A percentile compares a stretch with the other conserved stretches of the same genome.
phyloP scores from a whole-genome alignment of 2,329 filamentous ascomycete genomes.

The Pestalotiopsis fici region DNA sequence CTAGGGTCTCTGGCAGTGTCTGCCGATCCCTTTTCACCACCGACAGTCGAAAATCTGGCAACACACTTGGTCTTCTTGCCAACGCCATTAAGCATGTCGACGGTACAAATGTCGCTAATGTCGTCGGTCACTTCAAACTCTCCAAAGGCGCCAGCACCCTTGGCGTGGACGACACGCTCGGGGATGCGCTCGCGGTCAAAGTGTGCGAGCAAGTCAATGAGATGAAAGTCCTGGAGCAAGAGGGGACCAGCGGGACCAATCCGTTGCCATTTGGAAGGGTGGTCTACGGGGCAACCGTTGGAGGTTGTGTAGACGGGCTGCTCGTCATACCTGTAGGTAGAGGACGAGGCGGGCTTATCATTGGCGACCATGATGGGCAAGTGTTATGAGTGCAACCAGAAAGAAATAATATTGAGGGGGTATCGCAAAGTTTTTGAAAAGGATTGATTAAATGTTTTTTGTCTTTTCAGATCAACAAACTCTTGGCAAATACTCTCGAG shows the following conservation, averaged over 20 bases:
- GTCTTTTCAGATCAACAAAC: background rate
- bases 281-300: conserved; percentile 58
- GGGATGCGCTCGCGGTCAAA: conserved; percentile 54
- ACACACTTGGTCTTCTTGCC: conserved; percentile 63
- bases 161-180: conserved; percentile 44
- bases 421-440: background rate
- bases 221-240: conserved; percentile 65
- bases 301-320: conserved; percentile 60
- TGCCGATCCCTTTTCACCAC: conserved; percentile 67
- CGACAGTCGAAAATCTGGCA: conserved; percentile 70
- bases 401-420: background rate
- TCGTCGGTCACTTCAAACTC: conserved; percentile 49
- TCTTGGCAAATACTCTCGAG: background rate
- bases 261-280: conserved; percentile 50
- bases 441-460: background rate
- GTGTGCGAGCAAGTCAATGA: conserved; percentile 62
- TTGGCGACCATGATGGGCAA: conserved; percentile 40
- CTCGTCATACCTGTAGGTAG: conserved; percentile 55
- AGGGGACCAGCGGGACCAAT: conserved; percentile 58
- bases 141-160: conserved; percentile 37
- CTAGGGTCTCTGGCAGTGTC: conserved; percentile 63
- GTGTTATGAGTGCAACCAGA: background rate
- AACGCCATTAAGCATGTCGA: conserved; percentile 49
- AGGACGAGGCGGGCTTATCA: conserved; percentile 38
- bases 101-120: conserved; percentile 44